Evolutionary conservation across 1,139 yeast species (phyloP).

Genomic region (Pichia sp.): DNA sequence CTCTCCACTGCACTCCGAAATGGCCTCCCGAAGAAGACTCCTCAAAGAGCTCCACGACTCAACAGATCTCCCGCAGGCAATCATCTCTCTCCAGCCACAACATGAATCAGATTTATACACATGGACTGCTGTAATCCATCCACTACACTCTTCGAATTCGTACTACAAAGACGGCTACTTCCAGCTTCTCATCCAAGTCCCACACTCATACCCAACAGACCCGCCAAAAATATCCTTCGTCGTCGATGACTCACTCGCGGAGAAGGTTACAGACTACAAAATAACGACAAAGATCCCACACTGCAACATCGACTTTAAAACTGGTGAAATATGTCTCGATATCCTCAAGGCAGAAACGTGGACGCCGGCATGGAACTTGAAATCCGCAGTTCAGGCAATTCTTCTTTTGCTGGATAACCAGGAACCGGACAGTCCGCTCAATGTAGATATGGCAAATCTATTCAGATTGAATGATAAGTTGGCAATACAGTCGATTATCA

Average conservation of each 20-base stretch:
- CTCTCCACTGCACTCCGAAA: no score
- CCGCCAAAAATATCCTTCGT: constrained; percentile 66
- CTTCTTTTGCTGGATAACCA: constrained; percentile 69
- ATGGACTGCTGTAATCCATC: constrained; percentile 62
- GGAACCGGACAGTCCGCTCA: constrained; percentile 83
- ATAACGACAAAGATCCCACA: constrained; percentile 53
- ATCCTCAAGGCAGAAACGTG: constrained; percentile 60
- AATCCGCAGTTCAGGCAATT: constrained; percentile 70
- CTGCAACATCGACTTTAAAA: constrained; percentile 66
- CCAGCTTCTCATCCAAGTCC: constrained; percentile 33
- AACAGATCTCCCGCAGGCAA: constrained; percentile 4
- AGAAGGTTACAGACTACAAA: neutral
- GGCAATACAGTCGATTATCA: constrained; percentile 62
- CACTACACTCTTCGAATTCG: constrained; percentile 47
- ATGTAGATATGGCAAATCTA: constrained; percentile 83
- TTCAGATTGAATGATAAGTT: constrained; percentile 53
- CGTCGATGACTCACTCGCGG: neutral
- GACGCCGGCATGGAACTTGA: constrained; percentile 89
- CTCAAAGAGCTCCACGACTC: constrained; percentile 42
- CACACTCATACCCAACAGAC: constrained; percentile 53
- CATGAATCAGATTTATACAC: constrained; percentile 43
- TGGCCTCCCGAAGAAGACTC: constrained; percentile 35
- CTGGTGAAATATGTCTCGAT: constrained; percentile 87
- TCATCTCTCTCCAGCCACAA: constrained; percentile 21
- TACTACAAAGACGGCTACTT: constrained; percentile 51